Evolutionary conservation across 2,329 filamentous ascomycete genomes (phyloP).

Genomic region (Fusarium sp.): DNA sequence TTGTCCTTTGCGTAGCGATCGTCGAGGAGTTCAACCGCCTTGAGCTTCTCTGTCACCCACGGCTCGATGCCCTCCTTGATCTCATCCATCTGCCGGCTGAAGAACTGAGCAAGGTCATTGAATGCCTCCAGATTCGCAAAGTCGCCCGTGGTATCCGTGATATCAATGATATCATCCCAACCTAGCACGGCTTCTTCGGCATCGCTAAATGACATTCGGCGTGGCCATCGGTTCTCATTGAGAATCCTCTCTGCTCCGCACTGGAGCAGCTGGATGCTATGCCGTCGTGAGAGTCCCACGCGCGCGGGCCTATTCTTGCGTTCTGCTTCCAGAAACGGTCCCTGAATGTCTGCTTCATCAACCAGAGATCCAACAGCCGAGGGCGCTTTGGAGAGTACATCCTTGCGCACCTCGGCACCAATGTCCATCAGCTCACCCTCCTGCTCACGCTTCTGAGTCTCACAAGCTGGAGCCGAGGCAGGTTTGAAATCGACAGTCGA

Average conservation of each 20-base stretch:
- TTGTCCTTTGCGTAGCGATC: conserved; percentile 71
- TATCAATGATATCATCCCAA: conserved; percentile 69
- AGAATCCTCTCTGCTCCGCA: conserved; percentile 47
- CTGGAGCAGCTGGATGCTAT: conserved; percentile 62
- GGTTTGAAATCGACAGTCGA: conserved; percentile 44
- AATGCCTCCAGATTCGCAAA: conserved; percentile 48
- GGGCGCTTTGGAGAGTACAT: conserved; percentile 57
- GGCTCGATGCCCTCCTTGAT: conserved; percentile 66
- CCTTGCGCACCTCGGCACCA: conserved; percentile 58
- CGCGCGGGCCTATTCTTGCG: conserved; percentile 57
- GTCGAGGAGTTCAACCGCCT: conserved; percentile 69
- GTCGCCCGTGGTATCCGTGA: conserved; percentile 49
- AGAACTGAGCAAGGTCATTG: conserved; percentile 66
- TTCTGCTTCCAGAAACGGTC: conserved; percentile 62
- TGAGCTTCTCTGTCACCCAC: conserved; percentile 72
- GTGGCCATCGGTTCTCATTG: conserved; percentile 74
- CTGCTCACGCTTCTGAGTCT: conserved; percentile 36
- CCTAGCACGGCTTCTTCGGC: conserved; percentile 79
- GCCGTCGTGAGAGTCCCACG: conserved; percentile 70
- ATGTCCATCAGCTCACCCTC: conserved; percentile 45
- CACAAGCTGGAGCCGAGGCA: conserved; percentile 37
- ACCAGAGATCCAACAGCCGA: conserved; percentile 70
- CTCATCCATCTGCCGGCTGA: conserved; percentile 64
- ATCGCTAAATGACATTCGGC: conserved; percentile 79
- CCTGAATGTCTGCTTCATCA: conserved; percentile 70